Conservation (phyloP, 2,329 filamentous ascomycete species). For the Zelopaecilomyces penicillatus region DNA sequence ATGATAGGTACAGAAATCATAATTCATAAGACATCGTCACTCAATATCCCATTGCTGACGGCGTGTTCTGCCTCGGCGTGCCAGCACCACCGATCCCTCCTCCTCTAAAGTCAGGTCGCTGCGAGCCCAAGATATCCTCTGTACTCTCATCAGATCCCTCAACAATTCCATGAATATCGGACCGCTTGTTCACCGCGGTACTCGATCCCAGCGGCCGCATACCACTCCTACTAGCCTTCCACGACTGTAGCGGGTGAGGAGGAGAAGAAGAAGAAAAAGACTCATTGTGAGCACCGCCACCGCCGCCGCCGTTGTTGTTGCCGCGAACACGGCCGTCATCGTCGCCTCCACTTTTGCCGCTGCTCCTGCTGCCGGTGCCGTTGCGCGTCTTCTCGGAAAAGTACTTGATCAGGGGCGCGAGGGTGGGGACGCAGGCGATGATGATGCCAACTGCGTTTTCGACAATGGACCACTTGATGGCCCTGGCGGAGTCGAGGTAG, state of each 20-base stretch:
- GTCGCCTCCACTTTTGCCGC: not conserved
- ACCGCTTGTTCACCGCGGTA: too few relatives aligned
- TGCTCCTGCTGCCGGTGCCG: constrained; percentile 9
- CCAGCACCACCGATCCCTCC: not conserved
- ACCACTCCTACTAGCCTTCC: constrained; percentile 15
- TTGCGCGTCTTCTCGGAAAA: constrained; percentile 21
- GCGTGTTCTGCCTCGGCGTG: too few relatives aligned
- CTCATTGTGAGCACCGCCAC: not conserved
- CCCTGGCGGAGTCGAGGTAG: constrained; percentile 34
- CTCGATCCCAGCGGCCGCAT: constrained; percentile 12
- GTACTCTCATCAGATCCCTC: constrained; percentile 5
- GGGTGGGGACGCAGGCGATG: constrained; percentile 32
- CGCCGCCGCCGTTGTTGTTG: not conserved
- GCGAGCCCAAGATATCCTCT: constrained; percentile 4
- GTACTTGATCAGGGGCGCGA: constrained; percentile 32
- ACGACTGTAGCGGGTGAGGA: constrained; percentile 20
- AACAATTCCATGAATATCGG: too few relatives aligned
- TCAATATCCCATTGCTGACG: too few relatives aligned
- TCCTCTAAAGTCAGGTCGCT: too few relatives aligned
- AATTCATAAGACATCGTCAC: too few relatives aligned
- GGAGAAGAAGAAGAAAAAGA: too few relatives aligned
- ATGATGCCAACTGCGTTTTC: constrained; percentile 37
- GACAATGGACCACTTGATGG: constrained; percentile 38
- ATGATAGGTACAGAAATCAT: too few relatives aligned
- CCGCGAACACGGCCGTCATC: not conserved